Evolutionary conservation across 2,329 filamentous ascomycete species (phyloP).

Genomic region (Hypoxylon sp.): DNA sequence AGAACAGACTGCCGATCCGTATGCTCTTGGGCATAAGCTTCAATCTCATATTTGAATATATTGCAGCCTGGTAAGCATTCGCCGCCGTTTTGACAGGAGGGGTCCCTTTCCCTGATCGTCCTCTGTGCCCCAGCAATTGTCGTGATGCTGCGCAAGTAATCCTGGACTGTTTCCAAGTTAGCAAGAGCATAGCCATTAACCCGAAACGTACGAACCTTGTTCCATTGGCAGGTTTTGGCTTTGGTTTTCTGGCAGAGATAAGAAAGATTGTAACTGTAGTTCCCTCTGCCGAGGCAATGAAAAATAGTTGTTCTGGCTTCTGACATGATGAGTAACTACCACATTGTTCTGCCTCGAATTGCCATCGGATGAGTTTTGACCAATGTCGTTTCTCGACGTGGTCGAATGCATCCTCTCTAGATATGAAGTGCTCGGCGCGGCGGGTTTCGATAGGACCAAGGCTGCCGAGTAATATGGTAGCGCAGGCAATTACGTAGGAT

Average conservation of each 20-base stretch:
- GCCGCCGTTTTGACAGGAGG: not conserved
- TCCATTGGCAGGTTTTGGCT: not conserved
- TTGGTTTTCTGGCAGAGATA: not conserved
- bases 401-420: constrained; percentile 4
- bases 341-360: not conserved
- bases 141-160: not conserved
- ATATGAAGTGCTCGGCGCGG: not conserved
- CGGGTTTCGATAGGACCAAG: constrained; percentile 1
- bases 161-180: not conserved
- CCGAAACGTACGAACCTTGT: not conserved
- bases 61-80: not conserved
- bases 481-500: not conserved
- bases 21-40: not conserved
- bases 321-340: not conserved
- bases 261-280: not conserved
- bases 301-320: not conserved
- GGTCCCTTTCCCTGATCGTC: not conserved
- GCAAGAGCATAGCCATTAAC: not conserved
- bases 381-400: not conserved
- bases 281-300: not conserved
- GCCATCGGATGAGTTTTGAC: not conserved
- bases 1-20: not conserved
- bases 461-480: not conserved
- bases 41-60: not conserved
- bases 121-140: not conserved